Conservation (phyloP, 2,329 filamentous ascomycete species). For the Coniochaeta sp. region DNA sequence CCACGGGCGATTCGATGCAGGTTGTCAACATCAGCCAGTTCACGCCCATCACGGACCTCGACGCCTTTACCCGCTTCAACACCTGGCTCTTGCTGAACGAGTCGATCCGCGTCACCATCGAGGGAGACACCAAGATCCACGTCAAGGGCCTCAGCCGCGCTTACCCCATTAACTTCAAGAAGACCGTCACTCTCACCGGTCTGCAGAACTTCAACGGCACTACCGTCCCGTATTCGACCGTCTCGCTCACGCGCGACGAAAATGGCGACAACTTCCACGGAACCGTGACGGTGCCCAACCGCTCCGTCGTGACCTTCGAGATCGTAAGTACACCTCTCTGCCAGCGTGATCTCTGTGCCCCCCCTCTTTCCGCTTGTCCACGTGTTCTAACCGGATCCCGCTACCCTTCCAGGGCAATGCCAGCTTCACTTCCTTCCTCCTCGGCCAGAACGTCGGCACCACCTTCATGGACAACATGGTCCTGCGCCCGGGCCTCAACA, state of each 20-base stretch:
- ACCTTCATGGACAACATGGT: slow-evolving; percentile 50
- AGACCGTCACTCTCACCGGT: slow-evolving; percentile 40
- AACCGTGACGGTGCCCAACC: slow-evolving; percentile 54
- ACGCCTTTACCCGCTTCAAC: slow-evolving; percentile 48
- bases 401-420: slow-evolving; percentile 58
- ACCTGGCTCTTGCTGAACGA: slow-evolving; percentile 43
- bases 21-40: slow-evolving; percentile 44
- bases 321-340: slow-evolving; percentile 39
- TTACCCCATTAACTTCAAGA: slow-evolving; percentile 47
- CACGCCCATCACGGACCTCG: slow-evolving; percentile 36
- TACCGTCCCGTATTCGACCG: slow-evolving; percentile 39
- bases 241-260: slow-evolving; percentile 30
- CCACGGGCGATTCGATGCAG: slow-evolving; percentile 39
- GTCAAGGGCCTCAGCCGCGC: slow-evolving; percentile 40
- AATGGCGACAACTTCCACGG: slow-evolving; percentile 55
- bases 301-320: slow-evolving; percentile 54
- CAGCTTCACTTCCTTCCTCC: slow-evolving; percentile 51
- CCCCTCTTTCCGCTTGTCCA: background rate
- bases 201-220: slow-evolving; percentile 50
- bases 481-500: slow-evolving; percentile 54
- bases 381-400: too few relatives aligned
- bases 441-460: slow-evolving; percentile 43
- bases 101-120: slow-evolving; percentile 40
- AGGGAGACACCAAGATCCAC: slow-evolving; percentile 44
- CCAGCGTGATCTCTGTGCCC: background rate